Evolutionary conservation across 2,329 filamentous ascomycete genomes (phyloP), one percentile per base, ranked within the genome.

Genomic region (Beauveria sp.): DNA sequence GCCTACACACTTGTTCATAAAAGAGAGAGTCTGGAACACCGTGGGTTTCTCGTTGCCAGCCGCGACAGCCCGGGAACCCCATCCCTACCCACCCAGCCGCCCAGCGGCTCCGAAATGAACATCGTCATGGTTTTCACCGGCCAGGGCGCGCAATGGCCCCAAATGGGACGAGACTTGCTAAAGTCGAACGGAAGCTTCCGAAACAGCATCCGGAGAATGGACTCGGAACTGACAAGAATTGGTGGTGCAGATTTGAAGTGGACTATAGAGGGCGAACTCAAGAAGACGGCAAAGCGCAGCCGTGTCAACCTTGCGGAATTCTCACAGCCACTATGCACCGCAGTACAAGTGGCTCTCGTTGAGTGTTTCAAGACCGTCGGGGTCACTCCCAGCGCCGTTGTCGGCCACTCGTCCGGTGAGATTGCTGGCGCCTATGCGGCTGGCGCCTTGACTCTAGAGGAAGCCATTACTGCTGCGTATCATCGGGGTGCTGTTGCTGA

Each of bases 301-400:
- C 54, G 40, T 6, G 55, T 63, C 41, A 51, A 63, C 26, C 47
- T 52, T 44, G 43, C 51, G 22, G 51, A 62, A 51, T 51, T 51
- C 26, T 51, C 48, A 43, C 76, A 78, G 59, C 69, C 75, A 0
- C 46, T 75, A 0, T 77, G 71, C 50, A 77, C 76, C 1, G 72
- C 73, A 1, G 18, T 79, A 0, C 77, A 79, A 62, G 64, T 79
- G 8, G 74, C 66, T 3, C 61, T 79, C 1, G 67, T 76, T 1
- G 67, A 75, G 10, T 64, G 76, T 0, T 65, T 73, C 44, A 59
- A 63, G 28, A 58, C 60, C 3, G 68, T 68, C 22, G 68, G 66
- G 3, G 57, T 76, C 3, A 43, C 10, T 7, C 69, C 71, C 0
- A 34, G 56, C 9, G 67, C 64, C 6, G 68, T 73, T 2, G 66